These are phyloP conservation scores for Alliaria petiolata DNA, from an alignment of 345 rosid genomes.

Conservation along the genomic window DNA sequence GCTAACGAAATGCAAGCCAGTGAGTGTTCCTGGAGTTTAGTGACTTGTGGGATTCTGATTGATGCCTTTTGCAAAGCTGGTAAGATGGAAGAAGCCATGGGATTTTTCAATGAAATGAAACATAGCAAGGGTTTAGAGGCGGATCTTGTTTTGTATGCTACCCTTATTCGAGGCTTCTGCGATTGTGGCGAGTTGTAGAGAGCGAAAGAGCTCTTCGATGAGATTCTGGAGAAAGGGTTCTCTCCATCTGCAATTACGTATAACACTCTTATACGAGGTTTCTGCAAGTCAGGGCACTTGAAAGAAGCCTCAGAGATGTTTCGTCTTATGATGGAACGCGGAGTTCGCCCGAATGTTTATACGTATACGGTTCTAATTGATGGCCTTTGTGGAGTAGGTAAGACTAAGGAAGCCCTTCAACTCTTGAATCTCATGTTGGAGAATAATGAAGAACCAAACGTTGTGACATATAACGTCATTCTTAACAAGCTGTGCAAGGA, in stretches of 20 bases:
- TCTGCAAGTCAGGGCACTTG: constrained; percentile 49
- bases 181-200: constrained; percentile 33
- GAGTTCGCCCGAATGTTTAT: constrained; percentile 48
- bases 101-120: constrained; percentile 42
- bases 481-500: constrained; percentile 58
- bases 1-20: constrained; percentile 43
- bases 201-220: constrained; percentile 43
- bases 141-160: constrained; percentile 44
- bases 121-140: constrained; percentile 37
- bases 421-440: constrained; percentile 48
- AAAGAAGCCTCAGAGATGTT: constrained; percentile 42
- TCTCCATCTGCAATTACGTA: constrained; percentile 42
- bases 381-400: constrained; percentile 54
- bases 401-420: constrained; percentile 46
- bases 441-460: constrained; percentile 44
- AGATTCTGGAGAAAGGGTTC: constrained; percentile 45
- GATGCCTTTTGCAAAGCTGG: constrained; percentile 59
- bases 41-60: constrained; percentile 47
- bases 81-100: constrained; percentile 45
- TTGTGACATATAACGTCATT: constrained; percentile 53
- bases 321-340: constrained; percentile 41
- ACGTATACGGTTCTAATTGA: constrained; percentile 47
- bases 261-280: constrained; percentile 40
- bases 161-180: constrained; percentile 33
- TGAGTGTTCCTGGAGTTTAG: constrained; percentile 35